A percentile compares a stretch with the other conserved stretches of the same genome.
Conservation (phyloP, 2,329 filamentous ascomycete species). For the Epicoccum nigrum region DNA sequence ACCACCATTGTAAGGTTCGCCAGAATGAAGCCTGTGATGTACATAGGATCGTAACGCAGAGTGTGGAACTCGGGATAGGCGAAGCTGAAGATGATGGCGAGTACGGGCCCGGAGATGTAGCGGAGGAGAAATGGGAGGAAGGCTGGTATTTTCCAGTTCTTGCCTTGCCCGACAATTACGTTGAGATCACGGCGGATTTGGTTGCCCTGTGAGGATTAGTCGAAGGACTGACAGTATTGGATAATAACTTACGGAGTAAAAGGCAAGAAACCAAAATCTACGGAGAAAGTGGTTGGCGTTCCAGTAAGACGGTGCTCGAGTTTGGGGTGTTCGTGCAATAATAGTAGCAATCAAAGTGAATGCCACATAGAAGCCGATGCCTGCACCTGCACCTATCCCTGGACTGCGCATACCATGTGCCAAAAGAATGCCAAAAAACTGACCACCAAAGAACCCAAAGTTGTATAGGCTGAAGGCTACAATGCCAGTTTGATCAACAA, state of each 20-base stretch:
- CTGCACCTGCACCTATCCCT: conserved; percentile 57
- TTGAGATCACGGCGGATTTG: conserved; percentile 64
- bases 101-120: conserved; percentile 42
- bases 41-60: conserved; percentile 43
- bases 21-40: conserved; percentile 44
- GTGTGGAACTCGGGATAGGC: conserved; percentile 43
- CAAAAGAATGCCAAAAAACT: conserved; percentile 59
- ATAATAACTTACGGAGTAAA: conserved; percentile 60
- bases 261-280: conserved; percentile 60
- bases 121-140: conserved; percentile 57
- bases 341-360: conserved; percentile 50
- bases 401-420: conserved; percentile 54
- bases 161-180: conserved; percentile 58
- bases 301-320: conserved; percentile 53
- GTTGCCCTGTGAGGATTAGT: conserved; percentile 53
- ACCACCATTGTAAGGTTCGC: conserved; percentile 50
- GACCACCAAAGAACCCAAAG: conserved; percentile 60
- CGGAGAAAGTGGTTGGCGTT: conserved; percentile 45
- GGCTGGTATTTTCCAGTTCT: conserved; percentile 62
- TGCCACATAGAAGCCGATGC: conserved; percentile 59
- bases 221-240: neutral
- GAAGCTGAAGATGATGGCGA: conserved; percentile 45
- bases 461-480: conserved; percentile 56
- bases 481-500: conserved; percentile 54
- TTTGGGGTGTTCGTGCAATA: conserved; percentile 53